Conservation (phyloP, 257 asterid genomes). For the Plantago ovata region DNA sequence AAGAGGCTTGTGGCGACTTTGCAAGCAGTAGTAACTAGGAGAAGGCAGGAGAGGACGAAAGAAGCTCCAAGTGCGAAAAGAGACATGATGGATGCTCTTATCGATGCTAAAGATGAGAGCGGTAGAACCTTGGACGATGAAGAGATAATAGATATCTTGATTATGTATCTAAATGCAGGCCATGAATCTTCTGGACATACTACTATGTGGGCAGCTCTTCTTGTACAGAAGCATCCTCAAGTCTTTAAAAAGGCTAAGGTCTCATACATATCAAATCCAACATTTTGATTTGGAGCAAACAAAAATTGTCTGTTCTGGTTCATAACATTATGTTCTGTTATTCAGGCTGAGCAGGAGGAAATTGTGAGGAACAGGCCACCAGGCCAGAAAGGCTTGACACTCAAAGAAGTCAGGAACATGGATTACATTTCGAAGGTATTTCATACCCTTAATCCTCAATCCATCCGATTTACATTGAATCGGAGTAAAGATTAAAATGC, state of each 20-base stretch:
- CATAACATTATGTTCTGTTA: constrained; percentile 11
- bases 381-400: constrained; percentile 56
- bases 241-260: constrained; percentile 74
- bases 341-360: constrained; percentile 85
- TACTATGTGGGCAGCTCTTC: constrained; percentile 77
- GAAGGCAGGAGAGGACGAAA: constrained; percentile 41
- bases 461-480: too few species aligned
- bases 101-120: constrained; percentile 62
- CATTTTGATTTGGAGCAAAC: too few species aligned
- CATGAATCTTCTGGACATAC: constrained; percentile 95
- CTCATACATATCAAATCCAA: not conserved
- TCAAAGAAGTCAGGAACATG: constrained; percentile 72
- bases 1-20: constrained; percentile 58
- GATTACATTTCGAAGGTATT: constrained; percentile 72
- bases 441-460: too few species aligned
- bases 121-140: constrained; percentile 67
- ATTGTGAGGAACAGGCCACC: constrained; percentile 61
- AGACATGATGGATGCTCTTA: constrained; percentile 84
- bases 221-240: constrained; percentile 63
- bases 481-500: too few species aligned
- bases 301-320: too few species aligned
- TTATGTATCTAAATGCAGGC: constrained; percentile 94
- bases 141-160: constrained; percentile 73
- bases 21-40: constrained; percentile 44
- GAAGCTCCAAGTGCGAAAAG: constrained; percentile 25